Evolutionary conservation across 768 basidiomycete species (phyloP).

Genomic region (Tylopilus plumbeoviolaceoides): DNA sequence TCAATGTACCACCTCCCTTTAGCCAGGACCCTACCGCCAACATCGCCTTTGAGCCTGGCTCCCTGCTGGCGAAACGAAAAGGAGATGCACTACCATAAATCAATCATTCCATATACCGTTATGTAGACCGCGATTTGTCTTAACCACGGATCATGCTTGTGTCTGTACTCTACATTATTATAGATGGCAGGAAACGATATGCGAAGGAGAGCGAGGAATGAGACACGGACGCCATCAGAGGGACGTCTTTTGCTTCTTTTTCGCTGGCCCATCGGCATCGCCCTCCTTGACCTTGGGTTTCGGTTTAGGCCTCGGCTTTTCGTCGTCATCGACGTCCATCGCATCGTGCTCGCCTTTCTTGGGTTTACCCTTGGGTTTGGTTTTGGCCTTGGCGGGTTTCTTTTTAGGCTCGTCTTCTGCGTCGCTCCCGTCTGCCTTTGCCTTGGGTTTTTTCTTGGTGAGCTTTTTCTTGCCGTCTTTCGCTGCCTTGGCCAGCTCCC

Average conservation of each 20-base stretch:
- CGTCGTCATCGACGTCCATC: conserved; percentile 46
- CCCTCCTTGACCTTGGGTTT: conserved; percentile 36
- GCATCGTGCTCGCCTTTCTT: conserved; percentile 42
- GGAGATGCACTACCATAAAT: conserved; percentile 16
- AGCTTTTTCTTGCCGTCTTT: conserved; percentile 35
- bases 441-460: conserved; percentile 43
- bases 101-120: background rate
- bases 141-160: conserved; percentile 9
- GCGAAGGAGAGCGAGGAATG: background rate
- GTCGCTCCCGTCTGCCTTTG: conserved; percentile 39
- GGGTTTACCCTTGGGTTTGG: conserved; percentile 39
- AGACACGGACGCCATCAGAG: conserved; percentile 20
- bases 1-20: conserved; percentile 42
- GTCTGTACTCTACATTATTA: conserved; percentile 20
- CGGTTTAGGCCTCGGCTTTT: conserved; percentile 37
- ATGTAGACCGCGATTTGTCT: conserved; percentile 2
- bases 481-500: conserved; percentile 46
- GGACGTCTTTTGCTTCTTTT: conserved; percentile 71
- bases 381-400: conserved; percentile 42
- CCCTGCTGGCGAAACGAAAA: conserved; percentile 58
- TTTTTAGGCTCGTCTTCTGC: conserved; percentile 46
- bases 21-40: conserved; percentile 28
- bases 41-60: conserved; percentile 70
- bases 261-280: conserved; percentile 53
- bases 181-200: conserved; percentile 8